Percentiles rank a stretch among this genome's conserved stretches.
Conservation (phyloP, 1,284 basidiomycete genomes). For the Erythrobasidium hasegawianum region DNA sequence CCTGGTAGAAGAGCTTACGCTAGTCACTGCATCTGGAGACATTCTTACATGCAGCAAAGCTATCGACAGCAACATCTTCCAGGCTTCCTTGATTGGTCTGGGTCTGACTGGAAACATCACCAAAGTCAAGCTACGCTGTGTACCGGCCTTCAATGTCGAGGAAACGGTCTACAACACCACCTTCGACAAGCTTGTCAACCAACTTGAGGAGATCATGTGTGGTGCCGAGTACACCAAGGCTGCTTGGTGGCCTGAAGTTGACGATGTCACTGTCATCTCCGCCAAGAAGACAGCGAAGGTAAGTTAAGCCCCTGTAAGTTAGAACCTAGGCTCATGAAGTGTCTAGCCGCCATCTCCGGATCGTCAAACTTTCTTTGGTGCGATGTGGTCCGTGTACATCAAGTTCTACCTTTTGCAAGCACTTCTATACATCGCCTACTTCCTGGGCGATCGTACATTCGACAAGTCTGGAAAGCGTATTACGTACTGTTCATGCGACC, state of each 20-base stretch:
- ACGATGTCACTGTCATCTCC: slow-evolving; percentile 66
- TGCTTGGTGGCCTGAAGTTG: slow-evolving; percentile 91
- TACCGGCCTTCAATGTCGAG: slow-evolving; percentile 73
- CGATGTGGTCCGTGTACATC: too few species aligned
- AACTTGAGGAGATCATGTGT: slow-evolving; percentile 50
- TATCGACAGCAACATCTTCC: slow-evolving; percentile 70
- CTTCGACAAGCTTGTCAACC: slow-evolving; percentile 58
- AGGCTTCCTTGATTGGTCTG: slow-evolving; percentile 86
- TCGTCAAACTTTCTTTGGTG: too few species aligned
- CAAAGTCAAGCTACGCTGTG: slow-evolving; percentile 70
- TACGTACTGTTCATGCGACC: too few species aligned
- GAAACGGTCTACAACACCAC: slow-evolving; percentile 66
- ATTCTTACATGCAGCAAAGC: slow-evolving; percentile 64
- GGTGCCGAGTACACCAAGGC: slow-evolving; percentile 79
- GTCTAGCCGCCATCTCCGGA: too few species aligned
- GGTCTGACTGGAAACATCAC: slow-evolving; percentile 90
- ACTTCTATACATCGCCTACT: too few species aligned
- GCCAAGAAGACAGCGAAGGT: slow-evolving; percentile 62
- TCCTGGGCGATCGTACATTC: too few species aligned
- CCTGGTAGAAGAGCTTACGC: slow-evolving; percentile 67
- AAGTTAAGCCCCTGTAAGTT: too few species aligned
- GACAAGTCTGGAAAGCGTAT: too few species aligned
- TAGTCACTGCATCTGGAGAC: slow-evolving; percentile 65
- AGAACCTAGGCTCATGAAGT: too few species aligned
- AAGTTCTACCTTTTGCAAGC: too few species aligned